phyloP scores from a whole-genome alignment of 140 eudicot genomes.

The Oenanthe javanica region DNA sequence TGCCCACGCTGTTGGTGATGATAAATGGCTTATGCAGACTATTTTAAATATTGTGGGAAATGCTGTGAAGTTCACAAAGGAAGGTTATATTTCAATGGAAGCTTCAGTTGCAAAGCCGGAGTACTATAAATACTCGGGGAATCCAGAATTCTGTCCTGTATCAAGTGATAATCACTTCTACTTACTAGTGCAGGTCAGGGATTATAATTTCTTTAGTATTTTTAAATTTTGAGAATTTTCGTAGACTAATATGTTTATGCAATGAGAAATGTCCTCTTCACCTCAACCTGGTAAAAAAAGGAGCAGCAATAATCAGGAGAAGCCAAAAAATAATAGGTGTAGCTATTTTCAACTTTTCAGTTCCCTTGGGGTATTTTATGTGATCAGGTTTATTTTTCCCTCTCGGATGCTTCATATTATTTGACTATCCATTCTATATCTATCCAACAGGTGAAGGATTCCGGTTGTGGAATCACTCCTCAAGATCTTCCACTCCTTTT shows the following conservation, averaged over 20 bases:
- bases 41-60: slow-evolving; percentile 79
- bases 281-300: not conserved
- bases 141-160: slow-evolving; percentile 62
- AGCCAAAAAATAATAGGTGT: not conserved
- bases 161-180: slow-evolving; percentile 60
- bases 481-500: slow-evolving; percentile 53
- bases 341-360: not conserved
- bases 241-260: not conserved
- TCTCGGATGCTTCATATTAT: not conserved
- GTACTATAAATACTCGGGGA: slow-evolving; percentile 55
- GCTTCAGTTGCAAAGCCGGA: slow-evolving; percentile 64
- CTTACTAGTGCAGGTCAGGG: slow-evolving; percentile 74
- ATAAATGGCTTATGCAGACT: slow-evolving; percentile 78
- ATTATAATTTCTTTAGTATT: not conserved
- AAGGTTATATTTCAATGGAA: slow-evolving; percentile 59
- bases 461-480: slow-evolving; percentile 48
- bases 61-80: slow-evolving; percentile 85
- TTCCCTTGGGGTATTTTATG: not conserved
- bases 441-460: slow-evolving; percentile 44
- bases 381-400: not conserved
- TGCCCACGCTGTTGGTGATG: slow-evolving; percentile 77
- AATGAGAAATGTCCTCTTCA: not conserved
- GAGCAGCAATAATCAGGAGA: not conserved
- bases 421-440: not conserved
- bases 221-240: not conserved